A percentile compares a stretch with the other conserved stretches of the same genome.
Evolutionary conservation across 352 stramenopile species (phyloP).

Genomic region (Phytopythium mirpurense): DNA sequence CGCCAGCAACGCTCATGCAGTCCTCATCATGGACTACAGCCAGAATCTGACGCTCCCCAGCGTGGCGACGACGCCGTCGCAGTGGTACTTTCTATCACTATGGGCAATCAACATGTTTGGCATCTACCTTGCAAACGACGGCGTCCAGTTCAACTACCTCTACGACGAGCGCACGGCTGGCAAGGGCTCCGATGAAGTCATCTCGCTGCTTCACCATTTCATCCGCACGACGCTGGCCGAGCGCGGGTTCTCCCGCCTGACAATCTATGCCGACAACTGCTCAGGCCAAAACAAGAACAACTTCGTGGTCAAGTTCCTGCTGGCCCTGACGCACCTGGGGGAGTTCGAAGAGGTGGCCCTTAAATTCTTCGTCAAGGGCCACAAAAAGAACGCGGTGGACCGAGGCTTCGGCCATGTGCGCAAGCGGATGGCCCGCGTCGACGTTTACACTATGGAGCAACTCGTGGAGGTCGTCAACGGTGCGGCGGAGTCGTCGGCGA

Average conservation of each 20-base stretch:
- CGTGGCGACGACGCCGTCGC: conserved; percentile 7
- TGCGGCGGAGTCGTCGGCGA: no score
- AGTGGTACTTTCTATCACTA: conserved; percentile 18
- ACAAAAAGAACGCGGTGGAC: conserved; percentile 12
- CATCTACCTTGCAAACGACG: conserved; percentile 12
- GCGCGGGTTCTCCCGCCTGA: background rate
- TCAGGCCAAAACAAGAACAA: conserved; percentile 14
- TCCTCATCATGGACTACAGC: conserved; percentile 16
- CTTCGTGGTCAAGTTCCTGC: conserved; percentile 8
- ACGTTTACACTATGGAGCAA: conserved; percentile 7
- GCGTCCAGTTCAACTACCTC: conserved; percentile 9
- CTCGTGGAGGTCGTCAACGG: conserved; percentile 4
- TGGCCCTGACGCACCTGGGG: conserved; percentile 2
- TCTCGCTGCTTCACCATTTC: conserved; percentile 11
- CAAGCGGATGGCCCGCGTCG: background rate
- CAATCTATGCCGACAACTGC: conserved; percentile 14
- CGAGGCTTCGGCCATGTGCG: conserved; percentile 9
- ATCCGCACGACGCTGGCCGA: background rate
- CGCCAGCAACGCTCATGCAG: conserved; percentile 1
- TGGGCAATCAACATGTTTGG: conserved; percentile 14
- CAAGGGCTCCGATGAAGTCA: conserved; percentile 16
- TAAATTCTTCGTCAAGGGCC: conserved; percentile 13
- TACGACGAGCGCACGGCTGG: conserved; percentile 12
- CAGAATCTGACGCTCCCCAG: conserved; percentile 14
- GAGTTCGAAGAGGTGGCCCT: conserved; percentile 1